A percentile compares a stretch with the other conserved stretches of the same genome.
These are phyloP conservation scores for Dryadomyces quercivorus DNA, from an alignment of 2,329 filamentous ascomycete species.

Conservation along the genomic window DNA sequence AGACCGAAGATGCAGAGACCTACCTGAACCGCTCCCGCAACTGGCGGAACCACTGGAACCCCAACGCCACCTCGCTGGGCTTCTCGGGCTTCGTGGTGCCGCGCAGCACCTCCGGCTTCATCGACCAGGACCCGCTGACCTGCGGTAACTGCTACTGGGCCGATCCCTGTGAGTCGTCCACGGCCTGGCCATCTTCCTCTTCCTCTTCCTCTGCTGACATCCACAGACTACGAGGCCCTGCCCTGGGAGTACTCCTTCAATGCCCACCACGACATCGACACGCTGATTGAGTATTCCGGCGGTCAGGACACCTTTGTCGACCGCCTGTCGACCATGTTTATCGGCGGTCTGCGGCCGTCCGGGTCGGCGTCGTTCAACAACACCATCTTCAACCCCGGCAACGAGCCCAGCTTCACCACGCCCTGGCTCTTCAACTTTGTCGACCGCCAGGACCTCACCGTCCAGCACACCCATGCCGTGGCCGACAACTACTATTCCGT, in stretches of 20 bases:
- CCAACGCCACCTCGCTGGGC: constrained; percentile 39
- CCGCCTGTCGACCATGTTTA: constrained; percentile 50
- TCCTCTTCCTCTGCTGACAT: neutral
- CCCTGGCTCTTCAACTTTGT: constrained; percentile 61
- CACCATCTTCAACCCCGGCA: constrained; percentile 35
- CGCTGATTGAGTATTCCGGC: constrained; percentile 41
- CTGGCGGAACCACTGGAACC: constrained; percentile 64
- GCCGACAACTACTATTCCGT: constrained; percentile 48
- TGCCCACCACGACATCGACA: constrained; percentile 51
- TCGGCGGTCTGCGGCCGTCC: constrained; percentile 28
- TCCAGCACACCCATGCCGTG: constrained; percentile 43
- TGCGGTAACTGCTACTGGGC: constrained; percentile 57
- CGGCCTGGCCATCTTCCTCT: neutral
- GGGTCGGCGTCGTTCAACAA: constrained; percentile 31
- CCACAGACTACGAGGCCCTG: constrained; percentile 39
- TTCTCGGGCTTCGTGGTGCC: constrained; percentile 58
- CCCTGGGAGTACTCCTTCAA: constrained; percentile 58
- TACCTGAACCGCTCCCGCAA: constrained; percentile 53
- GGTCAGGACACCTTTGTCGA: constrained; percentile 33
- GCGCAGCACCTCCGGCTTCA: constrained; percentile 30
- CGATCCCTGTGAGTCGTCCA: constrained; percentile 19
- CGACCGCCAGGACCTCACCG: constrained; percentile 47
- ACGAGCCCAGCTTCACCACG: constrained; percentile 54
- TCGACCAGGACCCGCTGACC: constrained; percentile 33
- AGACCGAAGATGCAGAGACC: constrained; percentile 33